Conservation (phyloP, 108 stramenopile species). For the Pseudonitzschia pungens region DNA sequence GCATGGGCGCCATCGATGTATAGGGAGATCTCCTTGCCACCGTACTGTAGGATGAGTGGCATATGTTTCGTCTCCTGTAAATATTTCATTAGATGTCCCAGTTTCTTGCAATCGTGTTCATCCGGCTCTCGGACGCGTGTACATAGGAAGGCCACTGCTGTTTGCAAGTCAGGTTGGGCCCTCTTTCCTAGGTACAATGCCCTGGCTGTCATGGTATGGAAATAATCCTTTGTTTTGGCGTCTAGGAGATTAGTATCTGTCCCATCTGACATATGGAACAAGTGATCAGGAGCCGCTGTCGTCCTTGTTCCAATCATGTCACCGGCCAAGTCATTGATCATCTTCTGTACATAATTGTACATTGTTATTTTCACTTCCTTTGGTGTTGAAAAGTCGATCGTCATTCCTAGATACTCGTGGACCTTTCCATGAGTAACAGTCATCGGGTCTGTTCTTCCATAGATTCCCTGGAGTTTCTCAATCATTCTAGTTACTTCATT, state of each 20-base stretch:
- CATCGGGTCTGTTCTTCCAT: too few relatives aligned
- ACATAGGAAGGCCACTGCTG: too few relatives aligned
- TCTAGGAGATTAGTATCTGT: too few relatives aligned
- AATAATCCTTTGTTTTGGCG: too few relatives aligned
- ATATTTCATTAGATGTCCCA: too few relatives aligned
- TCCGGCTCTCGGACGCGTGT: too few relatives aligned
- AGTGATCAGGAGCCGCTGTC: conserved; percentile 31
- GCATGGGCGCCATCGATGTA: conserved; percentile 32
- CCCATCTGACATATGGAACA: conserved; percentile 29
- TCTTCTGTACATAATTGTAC: too few relatives aligned
- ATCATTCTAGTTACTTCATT: too few relatives aligned
- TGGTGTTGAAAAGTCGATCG: conserved; percentile 20
- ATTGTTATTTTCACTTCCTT: conserved; percentile 22
- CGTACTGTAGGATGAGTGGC: conserved; percentile 16
- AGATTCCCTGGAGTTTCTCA: too few relatives aligned
- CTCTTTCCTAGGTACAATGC: conserved; percentile 31
- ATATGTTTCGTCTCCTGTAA: conserved; percentile 31
- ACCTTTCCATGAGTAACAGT: conserved; percentile 18
- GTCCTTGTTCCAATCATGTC: conserved; percentile 5
- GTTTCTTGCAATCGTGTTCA: too few relatives aligned
- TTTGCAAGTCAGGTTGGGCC: too few relatives aligned
- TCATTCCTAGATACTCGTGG: conserved; percentile 46
- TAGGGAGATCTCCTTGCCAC: conserved; percentile 15
- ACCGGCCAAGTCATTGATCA: conserved; percentile 3
- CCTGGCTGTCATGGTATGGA: conserved; percentile 20